These are phyloP conservation scores for Dactylellina sp. DNA, from an alignment of 2,329 filamentous ascomycete genomes.

Conservation along the genomic window DNA sequence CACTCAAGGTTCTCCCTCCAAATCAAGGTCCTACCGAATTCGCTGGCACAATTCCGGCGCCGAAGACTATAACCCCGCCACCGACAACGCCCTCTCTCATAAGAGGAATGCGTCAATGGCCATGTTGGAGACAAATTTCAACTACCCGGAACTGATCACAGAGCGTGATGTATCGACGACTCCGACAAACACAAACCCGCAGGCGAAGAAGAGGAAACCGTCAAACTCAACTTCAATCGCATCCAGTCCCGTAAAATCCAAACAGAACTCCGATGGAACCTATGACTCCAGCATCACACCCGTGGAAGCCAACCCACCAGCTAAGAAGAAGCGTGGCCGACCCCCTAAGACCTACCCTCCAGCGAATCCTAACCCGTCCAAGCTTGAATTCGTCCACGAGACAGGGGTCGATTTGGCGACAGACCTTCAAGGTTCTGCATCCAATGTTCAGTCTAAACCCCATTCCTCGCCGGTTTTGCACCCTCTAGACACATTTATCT, in stretches of 20 bases:
- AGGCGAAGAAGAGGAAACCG: constrained; percentile 44
- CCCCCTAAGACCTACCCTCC: constrained; percentile 48
- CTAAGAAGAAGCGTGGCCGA: constrained; percentile 43
- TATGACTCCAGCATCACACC: not conserved
- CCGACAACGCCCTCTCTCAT: constrained; percentile 9
- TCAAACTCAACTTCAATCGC: constrained; percentile 45
- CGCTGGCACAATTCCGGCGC: constrained; percentile 54
- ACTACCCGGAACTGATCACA: constrained; percentile 18
- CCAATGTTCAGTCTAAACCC: not conserved
- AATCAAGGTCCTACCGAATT: constrained; percentile 39
- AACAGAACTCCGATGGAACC: constrained; percentile 13
- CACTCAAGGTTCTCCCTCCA: constrained; percentile 34
- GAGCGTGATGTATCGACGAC: constrained; percentile 13
- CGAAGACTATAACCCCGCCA: constrained; percentile 38
- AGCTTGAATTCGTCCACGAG: constrained; percentile 46
- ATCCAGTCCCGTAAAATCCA: constrained; percentile 42
- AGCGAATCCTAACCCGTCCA: constrained; percentile 23
- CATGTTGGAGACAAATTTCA: constrained; percentile 34
- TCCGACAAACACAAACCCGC: constrained; percentile 22
- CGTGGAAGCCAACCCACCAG: constrained; percentile 20
- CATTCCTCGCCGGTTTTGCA: constrained; percentile 36
- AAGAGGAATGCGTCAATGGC: constrained; percentile 35
- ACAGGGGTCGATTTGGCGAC: constrained; percentile 15
- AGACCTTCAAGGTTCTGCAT: constrained; percentile 2
- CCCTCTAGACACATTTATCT: constrained; percentile 38